Percentiles rank a stretch among this genome's conserved stretches.
phyloP scores from a whole-genome alignment of 2,329 filamentous ascomycete genomes.

The Incumbomyces lentus region DNA sequence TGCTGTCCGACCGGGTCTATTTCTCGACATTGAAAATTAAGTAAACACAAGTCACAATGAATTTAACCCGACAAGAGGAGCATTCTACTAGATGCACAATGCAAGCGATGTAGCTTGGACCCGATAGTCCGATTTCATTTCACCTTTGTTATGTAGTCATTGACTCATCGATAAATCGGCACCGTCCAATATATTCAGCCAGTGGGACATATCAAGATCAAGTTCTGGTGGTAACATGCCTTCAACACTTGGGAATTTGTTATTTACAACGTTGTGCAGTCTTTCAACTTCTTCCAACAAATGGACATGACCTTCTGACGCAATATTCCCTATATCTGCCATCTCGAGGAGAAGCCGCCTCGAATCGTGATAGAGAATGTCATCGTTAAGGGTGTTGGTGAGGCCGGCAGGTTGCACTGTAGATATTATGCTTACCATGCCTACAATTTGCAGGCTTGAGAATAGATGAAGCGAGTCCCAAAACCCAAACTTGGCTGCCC shows the following conservation, averaged over 20 bases:
- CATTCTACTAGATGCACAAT: no score
- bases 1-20: no score
- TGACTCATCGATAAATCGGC: neutral
- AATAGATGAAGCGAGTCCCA: constrained; percentile 23
- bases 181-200: neutral
- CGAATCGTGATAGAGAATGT: neutral
- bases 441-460: constrained; percentile 18
- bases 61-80: no score
- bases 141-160: no score
- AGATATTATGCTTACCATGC: constrained; percentile 9
- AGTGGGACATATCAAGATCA: neutral
- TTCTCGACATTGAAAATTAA: no score
- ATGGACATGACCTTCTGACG: neutral
- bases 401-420: neutral
- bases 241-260: neutral
- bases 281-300: neutral
- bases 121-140: no score
- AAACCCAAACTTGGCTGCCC: constrained; percentile 18
- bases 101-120: no score
- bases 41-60: no score
- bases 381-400: neutral
- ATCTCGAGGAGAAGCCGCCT: neutral
- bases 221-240: neutral
- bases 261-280: neutral
- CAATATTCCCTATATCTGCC: neutral